A percentile compares a stretch with the other conserved stretches of the same genome.
Evolutionary conservation across 352 stramenopile species (phyloP).

Genomic region (Globisporangium rhizosaccharum): DNA sequence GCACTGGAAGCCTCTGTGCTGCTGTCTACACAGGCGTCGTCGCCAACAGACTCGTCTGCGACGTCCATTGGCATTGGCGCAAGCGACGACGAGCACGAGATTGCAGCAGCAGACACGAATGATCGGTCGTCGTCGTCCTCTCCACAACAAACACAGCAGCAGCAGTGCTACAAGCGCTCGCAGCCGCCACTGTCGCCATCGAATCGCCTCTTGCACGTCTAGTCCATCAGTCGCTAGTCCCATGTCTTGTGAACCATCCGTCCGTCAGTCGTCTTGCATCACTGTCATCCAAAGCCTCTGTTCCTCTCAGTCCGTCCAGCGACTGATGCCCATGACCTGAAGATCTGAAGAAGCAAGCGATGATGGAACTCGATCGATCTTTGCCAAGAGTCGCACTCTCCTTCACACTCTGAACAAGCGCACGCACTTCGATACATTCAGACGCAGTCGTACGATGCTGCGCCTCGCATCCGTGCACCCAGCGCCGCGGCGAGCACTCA

Average conservation of each 20-base stretch:
- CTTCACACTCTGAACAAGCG: too few species aligned
- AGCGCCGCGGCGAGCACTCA: slow-evolving; percentile 1
- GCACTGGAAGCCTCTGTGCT: slow-evolving; percentile 1
- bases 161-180: slow-evolving; percentile 53
- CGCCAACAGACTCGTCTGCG: slow-evolving; percentile 16
- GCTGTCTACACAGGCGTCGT: slow-evolving; percentile 2
- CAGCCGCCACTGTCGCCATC: slow-evolving; percentile 32
- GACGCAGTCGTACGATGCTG: neutral
- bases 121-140: slow-evolving; percentile 15
- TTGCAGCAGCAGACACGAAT: slow-evolving; percentile 6
- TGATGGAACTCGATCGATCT: neutral
- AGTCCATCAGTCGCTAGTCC: slow-evolving; percentile 1
- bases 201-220: slow-evolving; percentile 27
- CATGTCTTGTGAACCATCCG: neutral
- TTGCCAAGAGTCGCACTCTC: neutral
- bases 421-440: too few species aligned
- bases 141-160: neutral
- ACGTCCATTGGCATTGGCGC: slow-evolving; percentile 2
- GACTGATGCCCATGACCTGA: too few species aligned
- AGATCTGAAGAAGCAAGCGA: too few species aligned
- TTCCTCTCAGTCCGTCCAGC: too few species aligned
- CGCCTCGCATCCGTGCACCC: slow-evolving; percentile 6
- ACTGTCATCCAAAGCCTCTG: too few species aligned
- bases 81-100: neutral
- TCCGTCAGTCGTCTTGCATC: too few species aligned